These are phyloP conservation scores for Colletotrichum caudatum DNA, from an alignment of 2,329 filamentous ascomycete species.

Conservation along the genomic window DNA sequence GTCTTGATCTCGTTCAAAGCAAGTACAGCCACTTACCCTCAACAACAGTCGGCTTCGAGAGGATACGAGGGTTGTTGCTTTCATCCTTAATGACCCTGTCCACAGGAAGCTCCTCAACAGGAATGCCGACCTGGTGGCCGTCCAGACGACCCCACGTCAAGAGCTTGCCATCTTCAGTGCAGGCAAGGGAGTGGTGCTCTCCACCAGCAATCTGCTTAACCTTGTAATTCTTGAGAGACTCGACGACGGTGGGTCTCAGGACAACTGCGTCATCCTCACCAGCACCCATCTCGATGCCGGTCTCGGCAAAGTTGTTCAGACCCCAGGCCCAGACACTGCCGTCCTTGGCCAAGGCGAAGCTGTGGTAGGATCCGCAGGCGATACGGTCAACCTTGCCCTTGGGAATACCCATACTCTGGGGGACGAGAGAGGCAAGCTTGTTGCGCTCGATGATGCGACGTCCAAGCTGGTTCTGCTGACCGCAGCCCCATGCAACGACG, in stretches of 20 bases:
- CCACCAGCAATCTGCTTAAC: slow-evolving; percentile 76
- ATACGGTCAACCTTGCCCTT: slow-evolving; percentile 77
- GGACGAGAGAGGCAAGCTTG: slow-evolving; percentile 70
- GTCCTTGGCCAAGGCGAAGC: slow-evolving; percentile 79
- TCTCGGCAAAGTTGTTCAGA: slow-evolving; percentile 88
- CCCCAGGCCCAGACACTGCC: slow-evolving; percentile 85
- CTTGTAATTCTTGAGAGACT: slow-evolving; percentile 71
- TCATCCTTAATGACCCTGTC: slow-evolving; percentile 74
- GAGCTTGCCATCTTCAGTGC: slow-evolving; percentile 67
- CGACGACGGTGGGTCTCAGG: slow-evolving; percentile 76
- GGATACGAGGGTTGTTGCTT: slow-evolving; percentile 74
- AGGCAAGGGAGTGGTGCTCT: slow-evolving; percentile 79
- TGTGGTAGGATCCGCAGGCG: slow-evolving; percentile 81
- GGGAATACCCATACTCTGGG: slow-evolving; percentile 70
- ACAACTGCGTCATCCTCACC: slow-evolving; percentile 79
- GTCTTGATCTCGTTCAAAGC: not conserved
- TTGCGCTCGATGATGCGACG: slow-evolving; percentile 70
- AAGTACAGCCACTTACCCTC: slow-evolving; percentile 57
- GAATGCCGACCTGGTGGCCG: slow-evolving; percentile 68
- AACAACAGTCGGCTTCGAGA: slow-evolving; percentile 74
- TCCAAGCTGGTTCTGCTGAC: slow-evolving; percentile 74
- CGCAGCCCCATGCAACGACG: slow-evolving; percentile 78
- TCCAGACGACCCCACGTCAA: slow-evolving; percentile 72
- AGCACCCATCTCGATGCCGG: slow-evolving; percentile 70
- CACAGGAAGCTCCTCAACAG: slow-evolving; percentile 65